Base-by-base conservation (phyloP, 345 rosid genomes). In the Cardamine resedifolia region DNA sequence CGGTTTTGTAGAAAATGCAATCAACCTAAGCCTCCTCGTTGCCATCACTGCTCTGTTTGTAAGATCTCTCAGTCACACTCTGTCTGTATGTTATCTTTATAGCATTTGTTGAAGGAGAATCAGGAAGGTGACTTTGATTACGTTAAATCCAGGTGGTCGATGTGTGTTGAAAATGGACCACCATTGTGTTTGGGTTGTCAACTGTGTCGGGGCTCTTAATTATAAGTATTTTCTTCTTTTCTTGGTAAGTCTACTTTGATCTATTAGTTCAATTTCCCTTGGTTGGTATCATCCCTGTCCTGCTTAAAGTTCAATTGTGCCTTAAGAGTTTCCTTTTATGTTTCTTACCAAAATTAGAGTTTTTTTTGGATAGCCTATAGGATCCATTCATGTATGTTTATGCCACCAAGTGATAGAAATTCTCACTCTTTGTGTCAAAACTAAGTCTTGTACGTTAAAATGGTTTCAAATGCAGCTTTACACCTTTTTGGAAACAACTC, bases 141-240 rank as follows among this genome's bases (percentile, higher is more conserved):
- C 10, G 47, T 68, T 16, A n/a, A 20, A 74, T 68, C 67, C 84
- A 95, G 99, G 99, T 77, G 97, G 92, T 41, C 80, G 92, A 63
- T 95, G 99, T 73, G 86, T 90, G 41, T 86, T 95, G 56, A 95
- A 91, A 83, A 95, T 95, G 99, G 97, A 95, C 55, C 98, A 90
- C 71, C 99, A 95, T 81, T 95, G 99, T 80, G 94, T 95, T 23
- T 95, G 99, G 99, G 99, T 95, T 84, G 99, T 95, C 49, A 91
- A 88, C 75, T 95, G 99, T 67, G 99, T 95, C 33, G 99, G 99
- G 27, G 99, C 96, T 2, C 83, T 87, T 56, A 91, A 91, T 78
- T 95, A 91, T 72, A 95, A 95, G 83, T 91, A 88, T 56, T 95
- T 95, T 68, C 96, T 95, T 78, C 91, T 95, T 67, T 95, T 91